Base-by-base conservation (phyloP, 331 rosid species). In the Quercus phellos region DNA sequence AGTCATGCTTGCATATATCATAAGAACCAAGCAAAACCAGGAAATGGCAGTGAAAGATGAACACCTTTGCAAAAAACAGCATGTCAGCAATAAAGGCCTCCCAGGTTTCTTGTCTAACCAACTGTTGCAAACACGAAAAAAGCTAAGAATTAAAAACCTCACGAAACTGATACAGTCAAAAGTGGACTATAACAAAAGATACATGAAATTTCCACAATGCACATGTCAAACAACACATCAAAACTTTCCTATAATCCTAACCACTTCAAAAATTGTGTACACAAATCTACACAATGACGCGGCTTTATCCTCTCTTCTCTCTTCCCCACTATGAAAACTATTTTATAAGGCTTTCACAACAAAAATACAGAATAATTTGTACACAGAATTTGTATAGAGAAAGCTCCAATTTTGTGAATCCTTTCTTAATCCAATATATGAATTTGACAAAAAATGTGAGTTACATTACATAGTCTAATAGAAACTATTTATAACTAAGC, bases 21-120 rank as follows among this genome's bases (percentile, higher is more conserved):
- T 32, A 71, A 50, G 14, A 4, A 30, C 27, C 30, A 3, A n/a
- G 26, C 54, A 75, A 79, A 59, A 24, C 34, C 42, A 34, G 81
- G 35, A 74, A 70, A 12, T 56, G 51, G 2, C 9, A 51, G 1
- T 24, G 43, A 2, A 43, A 2, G 51, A 35, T 10, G 26, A 84
- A 54, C 73, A 95, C 99, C 94, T 95, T 95, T 38, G 87, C 92
- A 74, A 88, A 85, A 86, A 92, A 88, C 81, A 95, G 81, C 5
- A 82, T 75, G 79, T 87, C 92, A n/a, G 89, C 87, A 58, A 90
- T 87, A 77, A 87, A 80, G 54, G 90, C 94, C 82, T 95, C 98
- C 93, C 94, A 85, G 8, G 90, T 91, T 82, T 94, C 99, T 89
- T 87, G 89, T 84, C 81, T 94, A 79, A 86, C 90, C 32, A 85